Percentiles rank a stretch among this genome's conserved stretches.
These are phyloP conservation scores for Paxillus ammoniavirescens DNA, from an alignment of 768 basidiomycete species.

Conservation along the genomic window DNA sequence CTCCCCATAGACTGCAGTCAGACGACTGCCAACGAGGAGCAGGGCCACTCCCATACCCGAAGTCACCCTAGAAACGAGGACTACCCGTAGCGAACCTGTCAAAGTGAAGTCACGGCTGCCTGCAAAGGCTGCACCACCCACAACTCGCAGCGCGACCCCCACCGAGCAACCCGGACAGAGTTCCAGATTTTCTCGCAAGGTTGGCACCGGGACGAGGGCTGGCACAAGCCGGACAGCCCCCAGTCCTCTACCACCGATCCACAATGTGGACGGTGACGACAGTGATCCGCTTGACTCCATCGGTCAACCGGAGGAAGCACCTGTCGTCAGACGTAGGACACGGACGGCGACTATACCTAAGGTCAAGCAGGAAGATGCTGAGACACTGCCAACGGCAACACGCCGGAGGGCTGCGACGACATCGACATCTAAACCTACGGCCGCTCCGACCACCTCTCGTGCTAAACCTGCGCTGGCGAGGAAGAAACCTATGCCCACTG, in stretches of 20 bases:
- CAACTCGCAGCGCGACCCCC: background rate
- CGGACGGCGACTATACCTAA: background rate
- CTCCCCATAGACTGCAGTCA: background rate
- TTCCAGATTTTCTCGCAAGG: background rate
- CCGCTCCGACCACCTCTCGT: background rate
- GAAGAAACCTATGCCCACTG: background rate
- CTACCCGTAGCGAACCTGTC: background rate
- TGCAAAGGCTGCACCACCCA: background rate
- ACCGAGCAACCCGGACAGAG: background rate
- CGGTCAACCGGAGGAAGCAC: constrained; percentile 1
- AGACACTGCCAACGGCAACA: background rate
- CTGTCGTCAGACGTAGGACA: background rate
- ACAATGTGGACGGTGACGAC: constrained; percentile 3
- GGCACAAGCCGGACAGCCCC: background rate
- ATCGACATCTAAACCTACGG: background rate
- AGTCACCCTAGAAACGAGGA: background rate
- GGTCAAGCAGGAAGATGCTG: constrained; percentile 9
- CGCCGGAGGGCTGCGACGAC: constrained; percentile 4
- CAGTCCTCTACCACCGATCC: background rate
- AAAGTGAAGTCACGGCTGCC: background rate
- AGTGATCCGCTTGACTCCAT: constrained; percentile 10
- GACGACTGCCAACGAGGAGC: background rate
- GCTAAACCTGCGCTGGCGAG: background rate
- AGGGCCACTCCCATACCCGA: background rate
- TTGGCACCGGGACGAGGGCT: background rate